Percentiles rank a stretch among this genome's conserved stretches.
These are phyloP conservation scores for Amanita subjunquillea DNA, from an alignment of 768 basidiomycete species.

Conservation along the genomic window DNA sequence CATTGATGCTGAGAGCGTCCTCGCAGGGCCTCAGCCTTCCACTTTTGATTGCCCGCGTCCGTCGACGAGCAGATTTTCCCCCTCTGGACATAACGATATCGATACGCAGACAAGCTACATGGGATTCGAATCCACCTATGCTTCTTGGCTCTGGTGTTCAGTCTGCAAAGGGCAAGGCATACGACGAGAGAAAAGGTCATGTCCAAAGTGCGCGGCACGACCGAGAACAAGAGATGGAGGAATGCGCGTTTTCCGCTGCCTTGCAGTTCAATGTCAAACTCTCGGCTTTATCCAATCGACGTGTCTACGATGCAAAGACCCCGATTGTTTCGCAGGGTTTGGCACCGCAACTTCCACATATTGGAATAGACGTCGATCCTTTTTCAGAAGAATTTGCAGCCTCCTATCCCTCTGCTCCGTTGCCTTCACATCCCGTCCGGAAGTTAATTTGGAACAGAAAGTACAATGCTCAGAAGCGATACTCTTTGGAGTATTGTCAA, in stretches of 20 bases:
- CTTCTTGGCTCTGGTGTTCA: background rate
- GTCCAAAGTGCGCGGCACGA: background rate
- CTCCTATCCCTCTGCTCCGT: background rate
- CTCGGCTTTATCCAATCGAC: background rate
- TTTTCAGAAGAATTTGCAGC: background rate
- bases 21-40: slow-evolving; percentile 53
- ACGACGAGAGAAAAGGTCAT: background rate
- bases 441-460: background rate
- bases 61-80: background rate
- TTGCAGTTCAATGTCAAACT: background rate
- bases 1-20: slow-evolving; percentile 82
- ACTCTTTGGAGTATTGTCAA: background rate
- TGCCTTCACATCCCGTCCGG: background rate
- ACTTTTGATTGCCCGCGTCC: background rate
- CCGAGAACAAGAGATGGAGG: background rate
- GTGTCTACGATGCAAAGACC: background rate
- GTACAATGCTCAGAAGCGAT: background rate
- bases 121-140: background rate
- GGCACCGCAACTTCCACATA: background rate
- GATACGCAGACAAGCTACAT: background rate
- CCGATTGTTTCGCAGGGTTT: background rate
- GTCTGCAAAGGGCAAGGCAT: background rate
- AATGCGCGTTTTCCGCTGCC: background rate
- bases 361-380: background rate
- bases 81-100: background rate